These are phyloP conservation scores for Kwoniella shivajii DNA, from an alignment of 1,284 basidiomycete genomes.

Conservation along the genomic window DNA sequence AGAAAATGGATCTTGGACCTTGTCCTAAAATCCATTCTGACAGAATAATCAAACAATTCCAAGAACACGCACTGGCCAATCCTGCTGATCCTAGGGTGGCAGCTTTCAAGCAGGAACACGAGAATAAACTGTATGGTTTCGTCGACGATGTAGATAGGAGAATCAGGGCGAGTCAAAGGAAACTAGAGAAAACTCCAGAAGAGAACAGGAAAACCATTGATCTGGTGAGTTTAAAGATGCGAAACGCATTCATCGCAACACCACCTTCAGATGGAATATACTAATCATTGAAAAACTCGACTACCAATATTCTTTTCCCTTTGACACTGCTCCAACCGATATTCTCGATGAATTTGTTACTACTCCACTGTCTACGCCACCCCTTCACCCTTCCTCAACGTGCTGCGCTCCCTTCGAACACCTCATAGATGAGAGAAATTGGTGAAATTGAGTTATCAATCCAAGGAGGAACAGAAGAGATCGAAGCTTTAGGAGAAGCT, in stretches of 20 bases:
- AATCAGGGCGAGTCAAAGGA: constrained; percentile 88
- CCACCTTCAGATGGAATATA: too few species aligned
- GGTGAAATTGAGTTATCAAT: constrained; percentile 98
- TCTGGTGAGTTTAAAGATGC: constrained; percentile 61
- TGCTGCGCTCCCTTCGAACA: neutral
- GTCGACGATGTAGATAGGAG: constrained; percentile 98
- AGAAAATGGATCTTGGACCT: constrained; percentile 99
- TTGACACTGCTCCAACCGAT: neutral
- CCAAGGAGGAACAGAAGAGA: constrained; percentile 97
- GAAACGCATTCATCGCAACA: neutral
- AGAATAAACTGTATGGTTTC: constrained; percentile 90
- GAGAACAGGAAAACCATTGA: constrained; percentile 99
- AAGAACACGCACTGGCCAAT: constrained; percentile 72
- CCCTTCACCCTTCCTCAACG: neutral
- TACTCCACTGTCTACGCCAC: neutral
- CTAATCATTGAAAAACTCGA: too few species aligned
- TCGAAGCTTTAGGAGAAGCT: constrained; percentile 92
- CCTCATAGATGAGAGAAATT: constrained; percentile 90
- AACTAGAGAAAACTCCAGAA: constrained; percentile 98
- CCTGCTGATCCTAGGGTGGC: constrained; percentile 76
- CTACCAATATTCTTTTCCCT: too few species aligned
- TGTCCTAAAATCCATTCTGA: constrained; percentile 97
- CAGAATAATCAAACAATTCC: constrained; percentile 87
- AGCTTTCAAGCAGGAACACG: constrained; percentile 89
- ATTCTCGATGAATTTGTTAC: neutral